Base-by-base conservation (phyloP, 2,329 filamentous ascomycete species). In the Neofusicoccum kwambonambiense region DNA sequence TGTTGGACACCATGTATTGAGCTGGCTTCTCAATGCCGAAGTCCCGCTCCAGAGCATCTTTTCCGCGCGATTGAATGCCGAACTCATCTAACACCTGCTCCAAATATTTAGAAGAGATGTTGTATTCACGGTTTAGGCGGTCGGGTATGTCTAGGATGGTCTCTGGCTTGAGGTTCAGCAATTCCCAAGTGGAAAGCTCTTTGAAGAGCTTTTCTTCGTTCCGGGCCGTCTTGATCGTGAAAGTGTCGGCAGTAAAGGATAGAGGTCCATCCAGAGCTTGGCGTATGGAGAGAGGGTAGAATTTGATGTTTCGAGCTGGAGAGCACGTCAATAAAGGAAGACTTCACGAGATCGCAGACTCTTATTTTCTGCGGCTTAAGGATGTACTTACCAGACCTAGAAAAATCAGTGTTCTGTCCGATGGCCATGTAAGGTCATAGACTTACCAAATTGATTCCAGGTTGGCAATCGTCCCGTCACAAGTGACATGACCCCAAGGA, bases 401-500 rank as follows among this genome's bases (percentile, higher is more conserved):
- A 17, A n/a, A 67, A 57, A 58, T 69, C 66, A 50, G 42, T 8
- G 35, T 39, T 15, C 11, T 37, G 15, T 37, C 9, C 51, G 27
- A 12, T 17, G 15, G 22, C 9, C 12, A 42, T 6, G 13, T 1
- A 7, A 9, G 44, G 19, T 1, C 3, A 9, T 27, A 11, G 54
- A 57, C 66, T 57, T 67, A 74, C 81, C 81, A 83, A 0, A 83
- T 79, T 1, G 80, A 79, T 67, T 83, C 82, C 0, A 84, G 68
- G 65, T 83, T 83, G 0, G 82, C 81, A 39, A 83, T 75, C 0
- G 78, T 79, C 0, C 81, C 81, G 31, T 76, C 80, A 44, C 76
- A 80, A 0, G 80, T 81, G 6, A 83, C 72, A 65, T 83, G 81
- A 0, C 81, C 81, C 81, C 81, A 83, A 0, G 67, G 71, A 1